Conservation (phyloP, 306 rosid genomes). For the Coriaria nepalensis region DNA sequence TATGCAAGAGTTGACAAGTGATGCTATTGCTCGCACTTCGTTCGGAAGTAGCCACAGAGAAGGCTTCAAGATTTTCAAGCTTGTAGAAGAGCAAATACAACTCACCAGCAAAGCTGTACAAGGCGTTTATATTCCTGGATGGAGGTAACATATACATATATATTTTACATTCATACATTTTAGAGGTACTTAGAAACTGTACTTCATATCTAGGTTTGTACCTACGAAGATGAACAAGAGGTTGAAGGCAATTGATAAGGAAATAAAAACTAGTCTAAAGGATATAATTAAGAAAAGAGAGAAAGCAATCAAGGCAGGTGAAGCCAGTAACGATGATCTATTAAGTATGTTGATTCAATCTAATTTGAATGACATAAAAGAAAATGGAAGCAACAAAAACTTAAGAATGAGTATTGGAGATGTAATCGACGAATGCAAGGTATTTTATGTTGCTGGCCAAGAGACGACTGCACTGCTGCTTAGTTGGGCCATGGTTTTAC, state of each 20-base stretch:
- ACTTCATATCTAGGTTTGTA: not conserved
- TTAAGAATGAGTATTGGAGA: no score
- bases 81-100: conserved; percentile 4
- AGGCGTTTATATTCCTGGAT: conserved; percentile 16
- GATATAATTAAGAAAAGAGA: not conserved
- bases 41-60: conserved; percentile 26
- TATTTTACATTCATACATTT: no score
- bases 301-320: conserved; percentile 21
- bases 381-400: conserved; percentile 15
- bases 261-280: no score
- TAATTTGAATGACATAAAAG: conserved; percentile 3
- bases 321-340: conserved; percentile 12
- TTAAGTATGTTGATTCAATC: not conserved
- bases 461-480: not conserved
- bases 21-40: conserved; percentile 26
- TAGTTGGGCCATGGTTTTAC: not conserved
- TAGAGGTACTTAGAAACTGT: no score
- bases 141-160: conserved; percentile 12
- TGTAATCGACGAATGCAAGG: no score
- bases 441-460: not conserved
- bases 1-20: conserved; percentile 9
- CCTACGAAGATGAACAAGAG: not conserved
- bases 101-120: not conserved
- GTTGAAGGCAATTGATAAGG: no score
- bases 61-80: conserved; percentile 17